Evolutionary conservation across 116 monocot species (phyloP).

Genomic region (Trichopus zeylanicus): DNA sequence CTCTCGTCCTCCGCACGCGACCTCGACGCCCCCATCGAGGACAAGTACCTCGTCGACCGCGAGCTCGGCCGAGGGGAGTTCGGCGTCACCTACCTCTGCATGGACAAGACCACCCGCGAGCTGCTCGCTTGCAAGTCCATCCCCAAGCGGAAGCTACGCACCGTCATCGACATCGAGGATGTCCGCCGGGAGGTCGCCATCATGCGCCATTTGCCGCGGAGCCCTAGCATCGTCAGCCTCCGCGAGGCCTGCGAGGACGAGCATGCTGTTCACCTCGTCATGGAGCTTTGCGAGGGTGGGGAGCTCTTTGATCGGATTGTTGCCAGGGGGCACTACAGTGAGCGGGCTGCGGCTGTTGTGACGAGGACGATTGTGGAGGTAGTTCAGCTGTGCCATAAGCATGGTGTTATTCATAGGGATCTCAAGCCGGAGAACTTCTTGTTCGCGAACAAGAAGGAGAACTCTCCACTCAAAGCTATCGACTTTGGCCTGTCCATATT

Average conservation of each 20-base stretch:
- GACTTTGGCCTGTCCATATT: conserved; percentile 78
- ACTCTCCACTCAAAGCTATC: conserved; percentile 63
- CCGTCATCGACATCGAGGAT: conserved; percentile 63
- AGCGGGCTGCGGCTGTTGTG: conserved; percentile 56
- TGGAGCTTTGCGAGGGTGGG: conserved; percentile 65
- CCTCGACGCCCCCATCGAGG: conserved; percentile 16
- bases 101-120: conserved; percentile 49
- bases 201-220: conserved; percentile 60
- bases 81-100: conserved; percentile 43
- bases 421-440: conserved; percentile 76
- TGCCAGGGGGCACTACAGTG: conserved; percentile 64
- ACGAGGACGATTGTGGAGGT: conserved; percentile 65
- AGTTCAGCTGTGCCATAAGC: conserved; percentile 60
- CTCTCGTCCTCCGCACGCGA: conserved; percentile 21
- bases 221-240: conserved; percentile 47
- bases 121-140: conserved; percentile 68
- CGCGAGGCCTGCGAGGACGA: conserved; percentile 74
- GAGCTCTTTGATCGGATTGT: conserved; percentile 68
- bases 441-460: conserved; percentile 73
- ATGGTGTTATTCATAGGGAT: conserved; percentile 67
- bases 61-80: conserved; percentile 65
- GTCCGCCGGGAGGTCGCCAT: conserved; percentile 70
- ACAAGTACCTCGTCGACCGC: conserved; percentile 39
- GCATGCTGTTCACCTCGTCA: conserved; percentile 61
- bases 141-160: conserved; percentile 65